phyloP scores from a whole-genome alignment of 2,329 filamentous ascomycete species.

The Xylariaceae sp. region DNA sequence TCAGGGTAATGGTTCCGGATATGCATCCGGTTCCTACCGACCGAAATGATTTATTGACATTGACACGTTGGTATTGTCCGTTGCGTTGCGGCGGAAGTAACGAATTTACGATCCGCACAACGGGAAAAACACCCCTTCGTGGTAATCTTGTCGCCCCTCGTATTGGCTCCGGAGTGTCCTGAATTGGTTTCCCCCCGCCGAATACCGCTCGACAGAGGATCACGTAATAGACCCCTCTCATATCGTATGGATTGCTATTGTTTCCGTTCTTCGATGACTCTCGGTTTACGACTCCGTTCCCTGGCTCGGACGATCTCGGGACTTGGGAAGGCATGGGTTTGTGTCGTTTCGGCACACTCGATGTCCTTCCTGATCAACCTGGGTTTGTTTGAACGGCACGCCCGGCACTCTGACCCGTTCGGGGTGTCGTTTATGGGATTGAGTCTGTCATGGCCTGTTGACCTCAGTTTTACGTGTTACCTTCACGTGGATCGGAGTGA shows the following conservation, averaged over 20 bases:
- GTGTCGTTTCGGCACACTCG: constrained; percentile 19
- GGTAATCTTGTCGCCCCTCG: constrained; percentile 26
- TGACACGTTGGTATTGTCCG: constrained; percentile 27
- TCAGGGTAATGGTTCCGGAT: constrained; percentile 47
- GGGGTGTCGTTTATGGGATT: constrained; percentile 36
- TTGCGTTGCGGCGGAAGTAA: constrained; percentile 32
- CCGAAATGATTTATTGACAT: constrained; percentile 44
- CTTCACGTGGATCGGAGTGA: not conserved
- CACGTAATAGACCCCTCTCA: constrained; percentile 34
- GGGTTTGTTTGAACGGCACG: constrained; percentile 44
- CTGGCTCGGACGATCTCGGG: constrained; percentile 39
- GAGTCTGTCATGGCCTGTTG: constrained; percentile 22
- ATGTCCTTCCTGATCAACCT: constrained; percentile 16
- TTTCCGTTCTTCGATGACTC: constrained; percentile 45
- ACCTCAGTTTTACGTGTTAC: constrained; percentile 1
- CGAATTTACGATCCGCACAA: constrained; percentile 27
- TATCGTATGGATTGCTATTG: constrained; percentile 41
- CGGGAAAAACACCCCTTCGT: constrained; percentile 27
- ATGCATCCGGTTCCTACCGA: constrained; percentile 46
- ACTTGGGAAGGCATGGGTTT: constrained; percentile 27
- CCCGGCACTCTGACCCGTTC: constrained; percentile 39
- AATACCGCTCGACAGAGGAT: constrained; percentile 27
- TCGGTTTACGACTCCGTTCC: constrained; percentile 40
- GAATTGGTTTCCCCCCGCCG: constrained; percentile 24
- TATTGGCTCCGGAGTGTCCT: constrained; percentile 28